Percentiles rank a stretch among this genome's conserved stretches.
Conservation (phyloP, 1,139 yeast species). For the Schwanniomyces etchellsii region DNA sequence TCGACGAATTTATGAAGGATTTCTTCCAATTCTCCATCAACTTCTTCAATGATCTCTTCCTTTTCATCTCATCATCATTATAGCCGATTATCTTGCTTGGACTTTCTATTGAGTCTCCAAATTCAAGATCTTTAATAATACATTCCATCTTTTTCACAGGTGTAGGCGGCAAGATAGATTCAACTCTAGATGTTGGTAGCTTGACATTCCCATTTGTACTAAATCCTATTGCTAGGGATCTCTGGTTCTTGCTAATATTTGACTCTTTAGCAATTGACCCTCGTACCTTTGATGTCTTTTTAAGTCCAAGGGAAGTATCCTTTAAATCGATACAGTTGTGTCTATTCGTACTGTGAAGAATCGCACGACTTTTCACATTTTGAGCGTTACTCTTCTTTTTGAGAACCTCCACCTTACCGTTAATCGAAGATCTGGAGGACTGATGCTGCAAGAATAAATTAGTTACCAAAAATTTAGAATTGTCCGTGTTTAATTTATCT, state of each 20-base stretch:
- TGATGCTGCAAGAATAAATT: conserved; percentile 37
- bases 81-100: conserved; percentile 5
- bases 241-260: not conserved
- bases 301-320: conserved; percentile 38
- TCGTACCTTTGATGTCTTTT: conserved; percentile 17
- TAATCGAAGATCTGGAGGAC: conserved; percentile 33
- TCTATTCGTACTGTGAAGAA: conserved; percentile 3
- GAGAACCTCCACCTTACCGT: conserved; percentile 21
- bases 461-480: conserved; percentile 36
- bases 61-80: conserved; percentile 4
- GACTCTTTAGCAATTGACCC: conserved; percentile 2
- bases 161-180: conserved; percentile 53
- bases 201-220: conserved; percentile 45
- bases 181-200: conserved; percentile 43
- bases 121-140: conserved; percentile 10
- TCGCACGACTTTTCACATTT: conserved; percentile 4
- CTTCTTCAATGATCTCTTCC: conserved; percentile 34
- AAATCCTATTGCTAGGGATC: conserved; percentile 30
- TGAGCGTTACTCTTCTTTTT: conserved; percentile 2
- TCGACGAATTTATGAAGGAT: conserved; percentile 13
- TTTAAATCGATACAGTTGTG: conserved; percentile 38
- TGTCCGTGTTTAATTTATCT: conserved; percentile 17
- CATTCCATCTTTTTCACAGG: conserved; percentile 61
- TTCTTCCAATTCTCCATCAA: conserved; percentile 41
- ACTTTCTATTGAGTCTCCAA: conserved; percentile 7